Percentiles rank a stretch among this genome's conserved stretches.
phyloP scores from a whole-genome alignment of 805 yeast species.

The Kurtzmaniella fragi region DNA sequence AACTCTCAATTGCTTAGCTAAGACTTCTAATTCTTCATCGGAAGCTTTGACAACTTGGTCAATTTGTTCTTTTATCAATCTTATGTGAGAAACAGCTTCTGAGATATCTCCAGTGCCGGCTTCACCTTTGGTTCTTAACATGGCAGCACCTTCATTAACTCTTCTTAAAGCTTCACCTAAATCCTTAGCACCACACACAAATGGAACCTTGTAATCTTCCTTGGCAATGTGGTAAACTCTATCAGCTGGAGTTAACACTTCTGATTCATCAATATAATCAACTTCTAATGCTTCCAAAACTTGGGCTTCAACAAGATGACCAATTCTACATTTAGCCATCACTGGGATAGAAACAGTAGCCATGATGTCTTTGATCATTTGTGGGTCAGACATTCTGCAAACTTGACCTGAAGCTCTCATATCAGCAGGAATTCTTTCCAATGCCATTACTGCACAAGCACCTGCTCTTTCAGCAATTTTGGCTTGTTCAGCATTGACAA shows the following conservation, averaged over 20 bases:
- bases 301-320: conserved; percentile 80
- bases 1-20: conserved; percentile 57
- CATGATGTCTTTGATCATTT: conserved; percentile 73
- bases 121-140: conserved; percentile 84
- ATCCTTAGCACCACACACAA: conserved; percentile 80
- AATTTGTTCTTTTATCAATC: conserved; percentile 54
- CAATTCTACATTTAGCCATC: conserved; percentile 84
- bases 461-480: conserved; percentile 77
- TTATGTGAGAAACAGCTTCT: conserved; percentile 75
- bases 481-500: conserved; percentile 77
- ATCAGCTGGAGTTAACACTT: conserved; percentile 81
- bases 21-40: conserved; percentile 42
- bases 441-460: conserved; percentile 87
- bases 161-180: conserved; percentile 80
- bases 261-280: conserved; percentile 81
- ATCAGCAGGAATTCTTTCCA: conserved; percentile 81
- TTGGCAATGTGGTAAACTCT: conserved; percentile 60
- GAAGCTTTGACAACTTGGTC: conserved; percentile 34
- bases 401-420: conserved; percentile 79
- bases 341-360: conserved; percentile 66
- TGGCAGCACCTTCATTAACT: conserved; percentile 78
- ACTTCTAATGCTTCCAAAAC: conserved; percentile 64
- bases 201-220: conserved; percentile 60
- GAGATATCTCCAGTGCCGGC: conserved; percentile 87
- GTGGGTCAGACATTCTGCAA: conserved; percentile 82